Evolutionary conservation across 1,284 basidiomycete genomes (phyloP).

Genomic region (Cutaneotrichosporon dermatis): DNA sequence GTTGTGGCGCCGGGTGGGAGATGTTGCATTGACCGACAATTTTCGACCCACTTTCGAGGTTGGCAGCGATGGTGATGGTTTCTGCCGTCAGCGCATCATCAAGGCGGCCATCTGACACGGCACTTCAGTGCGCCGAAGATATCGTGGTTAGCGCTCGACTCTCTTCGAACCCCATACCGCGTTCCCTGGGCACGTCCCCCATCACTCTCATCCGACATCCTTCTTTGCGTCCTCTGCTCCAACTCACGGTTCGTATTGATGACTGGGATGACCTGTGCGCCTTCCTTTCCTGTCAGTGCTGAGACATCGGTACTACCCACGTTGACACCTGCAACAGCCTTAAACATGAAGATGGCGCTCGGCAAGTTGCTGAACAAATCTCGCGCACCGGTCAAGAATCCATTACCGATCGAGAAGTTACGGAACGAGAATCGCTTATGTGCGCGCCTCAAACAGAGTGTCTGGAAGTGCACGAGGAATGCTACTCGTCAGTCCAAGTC

Average conservation of each 20-base stretch:
- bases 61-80: slow-evolving; percentile 91
- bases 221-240: no score
- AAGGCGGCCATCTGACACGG: no score
- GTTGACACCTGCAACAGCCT: slow-evolving; percentile 71
- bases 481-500: slow-evolving; percentile 52
- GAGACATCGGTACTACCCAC: slow-evolving; percentile 15
- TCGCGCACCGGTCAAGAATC: slow-evolving; percentile 79
- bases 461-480: slow-evolving; percentile 85
- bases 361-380: slow-evolving; percentile 83
- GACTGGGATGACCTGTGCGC: slow-evolving; percentile 63
- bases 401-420: slow-evolving; percentile 70
- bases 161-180: no score
- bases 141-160: no score
- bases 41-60: slow-evolving; percentile 70
- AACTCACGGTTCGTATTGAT: slow-evolving; percentile 79
- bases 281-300: slow-evolving; percentile 19
- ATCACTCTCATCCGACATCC: no score
- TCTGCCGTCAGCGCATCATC: slow-evolving; percentile 23
- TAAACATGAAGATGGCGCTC: slow-evolving; percentile 92
- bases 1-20: slow-evolving; percentile 64
- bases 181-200: no score
- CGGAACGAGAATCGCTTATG: slow-evolving; percentile 86
- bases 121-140: no score
- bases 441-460: slow-evolving; percentile 75
- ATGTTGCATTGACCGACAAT: slow-evolving; percentile 96